Evolutionary conservation across 495 filamentous ascomycete species (phyloP).

Genomic region (Lepraria neglecta): DNA sequence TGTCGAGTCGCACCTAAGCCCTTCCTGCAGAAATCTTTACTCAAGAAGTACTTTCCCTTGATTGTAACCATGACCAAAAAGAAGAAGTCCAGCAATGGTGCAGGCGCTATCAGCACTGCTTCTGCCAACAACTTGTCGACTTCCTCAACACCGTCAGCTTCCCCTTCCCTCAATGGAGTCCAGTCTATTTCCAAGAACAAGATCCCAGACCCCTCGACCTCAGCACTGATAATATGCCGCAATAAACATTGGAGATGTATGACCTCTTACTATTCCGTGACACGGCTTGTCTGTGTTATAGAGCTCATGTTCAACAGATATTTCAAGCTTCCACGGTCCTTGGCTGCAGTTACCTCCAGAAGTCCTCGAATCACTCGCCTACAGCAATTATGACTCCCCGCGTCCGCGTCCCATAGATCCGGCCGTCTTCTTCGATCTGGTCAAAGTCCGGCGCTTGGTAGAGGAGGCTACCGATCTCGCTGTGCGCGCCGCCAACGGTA

Average conservation of each 20-base stretch:
- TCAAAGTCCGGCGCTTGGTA: slow-evolving; percentile 69
- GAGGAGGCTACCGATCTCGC: slow-evolving; percentile 71
- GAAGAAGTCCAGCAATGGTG: slow-evolving; percentile 35
- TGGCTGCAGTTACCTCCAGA: slow-evolving; percentile 83
- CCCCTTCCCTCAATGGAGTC: slow-evolving; percentile 25
- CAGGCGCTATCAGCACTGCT: slow-evolving; percentile 13
- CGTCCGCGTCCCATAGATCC: slow-evolving; percentile 72
- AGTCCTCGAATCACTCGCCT: slow-evolving; percentile 68
- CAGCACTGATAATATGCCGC: slow-evolving; percentile 61
- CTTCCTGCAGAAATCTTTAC: slow-evolving; percentile 30
- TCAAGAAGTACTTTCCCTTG: slow-evolving; percentile 32
- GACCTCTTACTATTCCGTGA: not conserved
- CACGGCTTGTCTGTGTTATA: slow-evolving; percentile 5
- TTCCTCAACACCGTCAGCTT: not conserved
- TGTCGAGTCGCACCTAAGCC: slow-evolving; percentile 50
- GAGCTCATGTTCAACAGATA: slow-evolving; percentile 39
- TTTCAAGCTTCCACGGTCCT: slow-evolving; percentile 75
- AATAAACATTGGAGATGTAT: slow-evolving; percentile 53
- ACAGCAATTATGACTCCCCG: slow-evolving; percentile 69
- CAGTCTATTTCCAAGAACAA: slow-evolving; percentile 22
- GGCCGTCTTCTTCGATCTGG: slow-evolving; percentile 72
- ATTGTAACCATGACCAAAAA: slow-evolving; percentile 36
- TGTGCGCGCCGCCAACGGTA: slow-evolving; percentile 66
- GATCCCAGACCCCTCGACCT: slow-evolving; percentile 40
- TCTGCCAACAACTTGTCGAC: slow-evolving; percentile 15